Percentiles rank a stretch among this genome's conserved stretches.
Conservation (phyloP, 129 eudicot genomes). For the Flaveria brownii region DNA sequence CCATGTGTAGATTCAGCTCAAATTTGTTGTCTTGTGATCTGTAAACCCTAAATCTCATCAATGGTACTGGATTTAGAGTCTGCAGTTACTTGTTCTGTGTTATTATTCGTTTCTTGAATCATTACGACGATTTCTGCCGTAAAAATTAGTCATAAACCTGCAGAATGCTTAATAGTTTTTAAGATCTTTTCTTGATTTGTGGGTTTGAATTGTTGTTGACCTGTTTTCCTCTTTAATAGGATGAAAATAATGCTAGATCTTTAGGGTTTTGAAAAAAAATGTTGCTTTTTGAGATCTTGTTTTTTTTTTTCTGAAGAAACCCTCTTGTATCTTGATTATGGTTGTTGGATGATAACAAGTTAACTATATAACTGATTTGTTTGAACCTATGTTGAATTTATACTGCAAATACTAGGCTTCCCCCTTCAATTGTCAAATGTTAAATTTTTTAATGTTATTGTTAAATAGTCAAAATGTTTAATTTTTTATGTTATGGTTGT, state of each 20-base stretch:
- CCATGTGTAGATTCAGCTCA: conserved; percentile 23
- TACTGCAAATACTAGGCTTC: conserved; percentile 17
- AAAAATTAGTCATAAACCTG: background rate
- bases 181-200: background rate
- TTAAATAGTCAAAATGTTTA: conserved; percentile 16
- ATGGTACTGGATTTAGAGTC: no score
- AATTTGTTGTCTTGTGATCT: background rate
- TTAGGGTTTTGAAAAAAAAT: conserved; percentile 28
- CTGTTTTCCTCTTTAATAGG: background rate
- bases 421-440: conserved; percentile 13
- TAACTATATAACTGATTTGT: conserved; percentile 1
- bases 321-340: background rate
- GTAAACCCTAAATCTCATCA: no score
- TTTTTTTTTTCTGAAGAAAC: background rate
- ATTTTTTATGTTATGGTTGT: conserved; percentile 6
- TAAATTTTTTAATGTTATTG: background rate
- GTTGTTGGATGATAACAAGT: conserved; percentile 3
- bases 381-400: background rate
- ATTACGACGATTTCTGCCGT: background rate
- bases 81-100: no score
- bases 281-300: background rate
- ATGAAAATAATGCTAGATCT: background rate
- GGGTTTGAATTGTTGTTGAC: conserved; percentile 11
- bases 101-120: background rate
- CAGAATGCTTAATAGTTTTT: background rate